Evolutionary conservation across 352 stramenopile species (phyloP), one percentile per base, ranked within the genome.

Genomic region (Pythium brachiatum): DNA sequence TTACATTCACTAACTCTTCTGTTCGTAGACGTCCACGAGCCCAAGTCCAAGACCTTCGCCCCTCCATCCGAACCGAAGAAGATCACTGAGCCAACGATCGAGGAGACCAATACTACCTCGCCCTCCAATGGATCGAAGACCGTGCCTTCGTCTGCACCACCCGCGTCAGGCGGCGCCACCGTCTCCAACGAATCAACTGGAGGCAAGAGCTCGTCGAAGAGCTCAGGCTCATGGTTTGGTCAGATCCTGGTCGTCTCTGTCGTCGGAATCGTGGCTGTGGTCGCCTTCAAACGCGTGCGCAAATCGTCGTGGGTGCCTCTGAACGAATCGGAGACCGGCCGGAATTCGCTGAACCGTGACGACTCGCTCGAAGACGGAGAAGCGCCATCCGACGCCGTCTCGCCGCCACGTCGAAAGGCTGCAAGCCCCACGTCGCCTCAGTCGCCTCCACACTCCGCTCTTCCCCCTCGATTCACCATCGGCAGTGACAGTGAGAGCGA

Each of bases 211-310:
- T 62, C 65, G 11, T 52, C 52, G 12, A 38, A 58, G n/a, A 69
- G 36, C 52, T 67, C 53, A 41, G 41, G 27, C n/a, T 47, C 51
- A 6, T 89, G 88, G 44, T 76, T 89, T n/a, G 74, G 58, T 0
- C 70, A 88, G 66, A 62, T 85, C 50, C 53, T 86, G 18, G 50
- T 80, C 26, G 70, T 90, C 34, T 83, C 78, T 41, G 48, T 88
- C 2, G 65, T 89, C 3, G 79, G 83, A 8, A 21, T 92, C n/a
- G 61, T 81, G 23, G 64, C 89, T 15, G 59, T 75, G n/a, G 74
- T 87, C 15, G 59, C 75, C 0, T 86, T 78, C 74, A 74, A 69
- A n/a, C 77, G 70, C n/a, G 57, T 85, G n/a, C 61, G 65, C 13
- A 63, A 71, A 32, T 53, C 64, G 16, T 67, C 77, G 31, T 92